A percentile compares a stretch with the other conserved stretches of the same genome.
Evolutionary conservation across 2,329 filamentous ascomycete genomes (phyloP).

Genomic region (Chalaropsis thielavioides): DNA sequence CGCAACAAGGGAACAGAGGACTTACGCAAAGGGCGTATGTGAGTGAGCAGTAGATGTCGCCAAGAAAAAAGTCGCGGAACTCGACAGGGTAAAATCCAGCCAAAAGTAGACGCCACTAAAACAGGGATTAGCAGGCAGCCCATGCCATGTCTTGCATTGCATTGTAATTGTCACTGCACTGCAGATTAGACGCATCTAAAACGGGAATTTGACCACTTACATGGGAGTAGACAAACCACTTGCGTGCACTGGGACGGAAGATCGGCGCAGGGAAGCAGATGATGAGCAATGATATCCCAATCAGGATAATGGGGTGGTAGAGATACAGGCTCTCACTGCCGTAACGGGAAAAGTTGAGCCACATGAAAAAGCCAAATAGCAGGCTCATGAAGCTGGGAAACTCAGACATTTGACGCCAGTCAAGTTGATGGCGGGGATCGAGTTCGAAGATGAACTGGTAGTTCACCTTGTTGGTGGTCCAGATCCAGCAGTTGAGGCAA

Average conservation of each 20-base stretch:
- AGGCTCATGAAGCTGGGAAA: constrained; percentile 76
- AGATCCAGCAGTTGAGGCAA: constrained; percentile 68
- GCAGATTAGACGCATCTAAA: neutral
- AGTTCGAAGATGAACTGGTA: constrained; percentile 97
- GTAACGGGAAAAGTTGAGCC: constrained; percentile 70
- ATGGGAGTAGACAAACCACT: constrained; percentile 82
- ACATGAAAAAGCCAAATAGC: constrained; percentile 64
- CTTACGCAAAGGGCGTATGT: constrained; percentile 53
- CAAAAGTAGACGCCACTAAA: constrained; percentile 50
- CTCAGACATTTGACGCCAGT: constrained; percentile 80
- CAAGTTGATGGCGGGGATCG: constrained; percentile 67
- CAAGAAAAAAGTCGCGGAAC: constrained; percentile 93
- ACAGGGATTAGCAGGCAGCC: constrained; percentile 34
- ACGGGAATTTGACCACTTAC: constrained; percentile 35
- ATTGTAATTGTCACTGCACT: neutral
- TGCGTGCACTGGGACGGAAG: constrained; percentile 60
- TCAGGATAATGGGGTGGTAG: constrained; percentile 74
- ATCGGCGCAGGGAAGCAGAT: constrained; percentile 63
- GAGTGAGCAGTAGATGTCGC: constrained; percentile 93
- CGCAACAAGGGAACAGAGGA: neutral
- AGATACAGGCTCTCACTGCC: constrained; percentile 55
- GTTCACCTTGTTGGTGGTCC: constrained; percentile 76
- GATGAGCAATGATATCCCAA: constrained; percentile 50
- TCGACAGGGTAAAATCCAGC: constrained; percentile 86
- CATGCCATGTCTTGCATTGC: neutral